Evolutionary conservation across 2,329 filamentous ascomycete species (phyloP), one percentile per base, ranked within the genome.

Genomic region (Tolypocladium album): DNA sequence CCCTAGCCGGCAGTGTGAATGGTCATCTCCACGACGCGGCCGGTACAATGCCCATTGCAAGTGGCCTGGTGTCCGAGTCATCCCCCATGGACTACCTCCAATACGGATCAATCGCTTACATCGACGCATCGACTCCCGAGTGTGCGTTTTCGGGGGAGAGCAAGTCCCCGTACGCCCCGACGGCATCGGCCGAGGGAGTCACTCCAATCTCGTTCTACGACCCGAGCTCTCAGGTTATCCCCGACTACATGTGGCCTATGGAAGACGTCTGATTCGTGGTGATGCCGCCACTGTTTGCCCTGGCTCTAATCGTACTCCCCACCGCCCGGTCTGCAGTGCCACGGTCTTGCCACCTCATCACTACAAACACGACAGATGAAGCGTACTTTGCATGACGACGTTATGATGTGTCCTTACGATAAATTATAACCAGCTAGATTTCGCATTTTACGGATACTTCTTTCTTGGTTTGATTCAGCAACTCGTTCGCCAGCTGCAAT

Each of bases 171-270:
- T 57, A 31, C 17, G 38, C 12, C 12, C n/a, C 38, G 5, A 40
- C 50, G 3, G 36, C 52, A 13, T 56, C 56, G 2, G 39, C 24
- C 4, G 40, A 50, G 56, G 15, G 31, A 2, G 39, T 34, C 15
- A 11, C 34, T 47, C 20, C 59, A 7, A 27, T 40, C 22, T n/a
- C 39, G 9, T 55, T 55, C 17, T 58, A 40, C 31, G 56, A 60
- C 39, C 3, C 56, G 5, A 47, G 11, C 31, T 9, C 53, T 17
- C 59, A 53, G n/a, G 34, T n/a, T 22, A 47, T 58, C 8, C 1
- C 59, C 8, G 56, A 55, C 11, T 60, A 47, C 56, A n/a, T 60
- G 22, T 60, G 56, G 59, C 38, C 3, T 13, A 58, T 60, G 39
- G 59, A 56, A 12, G 59, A 58, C 34, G 56, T 60, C 22, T 45